Evolutionary conservation across 768 basidiomycete genomes (phyloP).

Genomic region (Tulasnella sp.): DNA sequence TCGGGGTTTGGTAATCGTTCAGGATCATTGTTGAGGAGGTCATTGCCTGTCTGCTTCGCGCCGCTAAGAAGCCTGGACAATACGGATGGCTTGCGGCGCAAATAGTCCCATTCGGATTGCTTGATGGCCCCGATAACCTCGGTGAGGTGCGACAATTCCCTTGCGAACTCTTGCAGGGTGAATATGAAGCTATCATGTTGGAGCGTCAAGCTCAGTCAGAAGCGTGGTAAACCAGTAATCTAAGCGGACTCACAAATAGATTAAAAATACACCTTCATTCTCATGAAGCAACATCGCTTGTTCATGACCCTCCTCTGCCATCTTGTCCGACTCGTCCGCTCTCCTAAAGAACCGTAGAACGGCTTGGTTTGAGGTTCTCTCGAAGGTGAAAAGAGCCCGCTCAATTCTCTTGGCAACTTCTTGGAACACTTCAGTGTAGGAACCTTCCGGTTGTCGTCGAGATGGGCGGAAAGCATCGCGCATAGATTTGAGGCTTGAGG

Average conservation of each 20-base stretch:
- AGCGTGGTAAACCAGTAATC: neutral
- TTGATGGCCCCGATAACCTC: conserved; percentile 80
- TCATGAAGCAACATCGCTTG: neutral
- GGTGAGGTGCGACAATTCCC: conserved; percentile 70
- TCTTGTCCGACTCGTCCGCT: neutral
- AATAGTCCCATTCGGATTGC: conserved; percentile 46
- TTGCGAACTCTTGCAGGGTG: conserved; percentile 87
- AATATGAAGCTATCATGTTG: conserved; percentile 71
- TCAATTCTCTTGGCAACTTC: conserved; percentile 60
- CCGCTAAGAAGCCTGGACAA: neutral
- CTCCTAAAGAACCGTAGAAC: conserved; percentile 61
- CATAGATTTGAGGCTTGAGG: conserved; percentile 51
- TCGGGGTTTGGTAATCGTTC: neutral
- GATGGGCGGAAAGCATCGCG: conserved; percentile 50
- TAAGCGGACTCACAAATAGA: conserved; percentile 70
- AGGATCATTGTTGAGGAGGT: neutral
- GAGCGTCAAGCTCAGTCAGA: neutral
- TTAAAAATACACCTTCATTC: conserved; percentile 76
- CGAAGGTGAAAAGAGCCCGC: conserved; percentile 61
- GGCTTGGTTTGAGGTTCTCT: conserved; percentile 77
- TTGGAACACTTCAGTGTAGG: conserved; percentile 49
- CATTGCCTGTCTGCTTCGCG: neutral
- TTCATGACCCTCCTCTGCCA: neutral
- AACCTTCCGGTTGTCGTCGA: conserved; percentile 27
- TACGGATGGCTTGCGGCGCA: conserved; percentile 23